Evolutionary conservation across 2,329 filamentous ascomycete species (phyloP).

Genomic region (Aspergillus sp.): DNA sequence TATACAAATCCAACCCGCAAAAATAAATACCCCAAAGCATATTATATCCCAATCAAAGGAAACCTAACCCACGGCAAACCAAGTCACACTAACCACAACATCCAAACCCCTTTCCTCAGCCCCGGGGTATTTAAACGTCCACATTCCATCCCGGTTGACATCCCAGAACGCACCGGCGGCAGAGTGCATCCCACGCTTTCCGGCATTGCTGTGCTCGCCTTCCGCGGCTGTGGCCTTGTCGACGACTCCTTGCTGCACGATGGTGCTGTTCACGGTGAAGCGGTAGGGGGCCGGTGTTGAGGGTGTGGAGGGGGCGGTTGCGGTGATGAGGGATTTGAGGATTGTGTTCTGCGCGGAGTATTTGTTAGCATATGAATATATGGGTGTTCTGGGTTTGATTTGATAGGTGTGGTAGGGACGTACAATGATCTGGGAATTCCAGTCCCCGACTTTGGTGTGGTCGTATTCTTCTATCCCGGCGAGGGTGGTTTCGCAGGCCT

Average conservation of each 20-base stretch:
- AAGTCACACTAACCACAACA: conserved; percentile 44
- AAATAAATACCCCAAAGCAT: neutral
- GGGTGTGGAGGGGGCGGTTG: conserved; percentile 32
- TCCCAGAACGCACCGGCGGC: conserved; percentile 47
- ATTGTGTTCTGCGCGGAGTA: conserved; percentile 27
- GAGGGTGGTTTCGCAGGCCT: conserved; percentile 81
- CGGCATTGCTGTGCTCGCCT: conserved; percentile 57
- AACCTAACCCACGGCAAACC: conserved; percentile 35
- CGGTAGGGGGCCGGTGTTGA: conserved; percentile 62
- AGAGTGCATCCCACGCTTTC: conserved; percentile 64
- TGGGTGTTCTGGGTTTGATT: neutral
- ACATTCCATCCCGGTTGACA: conserved; percentile 47
- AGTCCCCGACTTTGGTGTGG: conserved; percentile 73
- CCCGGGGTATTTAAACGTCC: conserved; percentile 46
- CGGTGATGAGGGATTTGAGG: conserved; percentile 36
- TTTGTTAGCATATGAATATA: neutral
- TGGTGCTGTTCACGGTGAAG: conserved; percentile 95
- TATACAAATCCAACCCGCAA: conserved; percentile 2
- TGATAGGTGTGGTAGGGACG: conserved; percentile 23
- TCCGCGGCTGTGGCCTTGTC: conserved; percentile 47
- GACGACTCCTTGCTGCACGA: conserved; percentile 77
- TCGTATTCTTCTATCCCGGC: conserved; percentile 72
- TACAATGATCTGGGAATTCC: conserved; percentile 94
- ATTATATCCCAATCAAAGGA: neutral
- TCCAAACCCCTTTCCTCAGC: conserved; percentile 43